Evolutionary conservation across 2,329 filamentous ascomycete genomes (phyloP), one percentile per base, ranked within the genome.

Genomic region (Colletotrichum paranaense): DNA sequence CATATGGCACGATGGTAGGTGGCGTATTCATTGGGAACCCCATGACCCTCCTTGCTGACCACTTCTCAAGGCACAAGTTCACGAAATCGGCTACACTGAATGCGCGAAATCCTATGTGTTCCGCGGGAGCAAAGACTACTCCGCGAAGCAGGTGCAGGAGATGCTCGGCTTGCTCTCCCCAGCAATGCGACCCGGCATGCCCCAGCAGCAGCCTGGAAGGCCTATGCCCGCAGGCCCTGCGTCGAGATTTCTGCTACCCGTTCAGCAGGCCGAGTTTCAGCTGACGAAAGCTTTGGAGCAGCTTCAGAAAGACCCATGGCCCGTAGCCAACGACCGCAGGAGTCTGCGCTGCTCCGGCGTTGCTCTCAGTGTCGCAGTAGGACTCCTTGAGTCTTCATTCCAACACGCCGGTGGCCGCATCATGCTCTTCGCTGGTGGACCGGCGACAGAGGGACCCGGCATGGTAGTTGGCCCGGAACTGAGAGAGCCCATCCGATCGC

Each of bases 91-190:
- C 68, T 99, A 99, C 81, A 95, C 94, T 68, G 97, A 98, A 84
- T 99, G 97, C 84, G 95, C 97, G 76, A 99, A 98, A 85, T 98
- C 96, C 6, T 99, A 98, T 80, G 97, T 99, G 55, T 99, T 99
- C 89, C 92, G 96, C 69, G 97, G 97, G 52, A 98, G 92, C 88
- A 99, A 98, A 87, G 97, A 99, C 80, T 99, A 99, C 83, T 90
- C 92, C n/a, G 94, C 95, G 67, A 98, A 98, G 86, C 95, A 98
- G 82, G 95, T 99, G n/a, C 96, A 98, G 83, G 97, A 99, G 81
- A 99, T 99, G 97, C 92, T 99, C 63, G 97, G 95, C 32, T 88
- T 98, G 67, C 88, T 92, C 60, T 90, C 93, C 24, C 88, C 93
- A 28, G 91, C 91, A 46, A 83, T 95, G 75, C 92, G 97, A 76